Evolutionary conservation across 805 yeast species (phyloP), one percentile per base, ranked within the genome.

Genomic region (Myxozyma mucilagina): DNA sequence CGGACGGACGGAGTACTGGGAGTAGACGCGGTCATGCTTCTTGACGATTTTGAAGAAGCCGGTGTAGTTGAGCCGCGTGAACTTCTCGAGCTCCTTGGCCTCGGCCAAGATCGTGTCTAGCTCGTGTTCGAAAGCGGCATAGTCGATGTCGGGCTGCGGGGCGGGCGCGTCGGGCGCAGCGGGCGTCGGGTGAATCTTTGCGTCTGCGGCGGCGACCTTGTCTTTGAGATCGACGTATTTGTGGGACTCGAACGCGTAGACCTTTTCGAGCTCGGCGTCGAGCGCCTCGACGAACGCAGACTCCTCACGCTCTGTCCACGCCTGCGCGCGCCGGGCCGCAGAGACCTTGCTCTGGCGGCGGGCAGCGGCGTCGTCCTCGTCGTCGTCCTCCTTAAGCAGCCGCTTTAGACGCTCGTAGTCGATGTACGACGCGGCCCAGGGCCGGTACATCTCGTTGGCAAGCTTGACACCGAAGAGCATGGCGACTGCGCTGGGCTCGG

Each of bases 1-100:
- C 0, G 98, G 96, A 73, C 85, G 87, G 29, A 93, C 97, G n/a
- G 94, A 87, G 74, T 87, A 94, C 66, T 84, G 81, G 36, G 91
- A 82, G 75, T 92, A 97, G 66, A 93, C 74, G 56, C 97, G 84
- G 76, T 94, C 98, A 72, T 94, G 99, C 76, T 93, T 93, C 78
- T 93, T 92, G 66, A 92, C 97, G 68, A 94, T 90, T 73, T 94
- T 94, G 69, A 86, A 82, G 76, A 94, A 93, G 1, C 97, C 99
- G 13, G 99, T 93, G 78, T 87, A 94, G 76, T 94, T 94, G 68
- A 93, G 76, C 70, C 99, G 82, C 45, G 96, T 87, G 76, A 94
- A 94, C 72, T 85, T 89, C 73, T 92, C 97, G 68, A 94, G 79
- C 70, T 90, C 93, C 69, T 88, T 89, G 10, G 98, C 89, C 68